Base-by-base conservation (phyloP, 2,329 filamentous ascomycete species). In the Orbilia oligospora region DNA sequence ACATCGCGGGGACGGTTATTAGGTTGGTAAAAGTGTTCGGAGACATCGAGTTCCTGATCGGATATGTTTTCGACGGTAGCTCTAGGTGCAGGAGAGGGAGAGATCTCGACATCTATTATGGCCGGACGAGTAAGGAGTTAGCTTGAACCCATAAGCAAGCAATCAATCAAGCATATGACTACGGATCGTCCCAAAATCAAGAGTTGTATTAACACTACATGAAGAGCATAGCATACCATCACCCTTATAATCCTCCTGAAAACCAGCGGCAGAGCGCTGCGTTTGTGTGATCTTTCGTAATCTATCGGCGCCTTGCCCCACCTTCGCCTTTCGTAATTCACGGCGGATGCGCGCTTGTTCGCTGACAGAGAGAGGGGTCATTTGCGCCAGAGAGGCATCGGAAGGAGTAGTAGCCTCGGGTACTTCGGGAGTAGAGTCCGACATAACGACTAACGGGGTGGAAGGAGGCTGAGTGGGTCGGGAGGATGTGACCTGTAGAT, bases 1-100 rank as follows among this genome's bases (percentile, higher is more conserved):
- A 80, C 65, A 36, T 83, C 80, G 36, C 85, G 84, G 22, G 85
- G 81, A 48, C 86, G 85, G 9, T 85, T 84, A 5, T 18, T 84
- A 0, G 90, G 90, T 38, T 87, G 84, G 84, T 91, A 92, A 84
- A 88, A 91, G 85, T 92, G 91, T 80, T 91, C 85, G n/a, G 91
- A 92, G 81, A 95, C 93, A 83, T 94, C 92, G 80, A 93, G 88
- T 84, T 94, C 92, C 4, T 90, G 91, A 82, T 93, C 91, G 1
- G 75, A 78, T 38, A 55, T 24, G 48, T 22, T 41, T 66, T 56
- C 48, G 16, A 65, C 61, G 14, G 61, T 65, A 22, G 83, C 49
- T 46, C 82, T 63, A 48, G 85, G 81, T 16, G 83, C 83, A n/a
- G 84, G 81, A 30, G 84, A 81, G 22, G 83, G 81, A 12, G 65